Base-by-base conservation (phyloP, 345 rosid genomes). In the Melastoma malabathricum region DNA sequence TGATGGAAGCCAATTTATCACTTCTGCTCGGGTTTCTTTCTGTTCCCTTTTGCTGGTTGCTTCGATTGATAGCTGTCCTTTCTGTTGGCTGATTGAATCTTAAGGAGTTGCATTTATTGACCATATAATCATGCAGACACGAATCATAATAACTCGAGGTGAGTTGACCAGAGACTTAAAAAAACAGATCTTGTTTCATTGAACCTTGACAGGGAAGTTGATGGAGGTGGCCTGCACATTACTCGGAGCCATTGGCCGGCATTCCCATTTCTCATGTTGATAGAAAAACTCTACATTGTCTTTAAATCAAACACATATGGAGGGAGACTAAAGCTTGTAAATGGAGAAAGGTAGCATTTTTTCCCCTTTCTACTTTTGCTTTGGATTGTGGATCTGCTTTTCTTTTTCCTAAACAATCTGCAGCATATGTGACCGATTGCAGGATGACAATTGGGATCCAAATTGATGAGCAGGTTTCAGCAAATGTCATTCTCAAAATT, bases 191-290 rank as follows among this genome's bases (percentile, higher is more conserved):
- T 22, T 22, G 12, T 34, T 34, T 9, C 12, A 6, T 9, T 34
- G 10, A 3, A 1, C 41, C 12, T 34, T 34, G 59, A 67, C 92
- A 90, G 98, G 98, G 59, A 86, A 75, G 69, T 71, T 90, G 65
- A 64, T 86, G 82, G 96, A 90, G 69, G 76, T 90, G 46, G 84
- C 94, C 10, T 90, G 98, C 72, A 67, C 75, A 34, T 62, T 86
- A 79, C 78, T 81, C 17, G 84, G 78, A 39, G 58, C 73, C 20
- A 50, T 79, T 43, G 83, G 88, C 43, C 84, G 62, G 17, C 71
- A 58, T 49, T 84, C 41, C 12, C 41, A 12, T 34, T 12, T 34
- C 12, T 34, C 41, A 3, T 89, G 97, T 68, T 80, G 77, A 66
- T 89, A 71, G 82, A 56, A 47, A 51, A 34, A 34, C 12, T 34